These are phyloP conservation scores for Ensete ventricosum DNA, from an alignment of 176 grass and related monocot genomes.

Conservation along the genomic window DNA sequence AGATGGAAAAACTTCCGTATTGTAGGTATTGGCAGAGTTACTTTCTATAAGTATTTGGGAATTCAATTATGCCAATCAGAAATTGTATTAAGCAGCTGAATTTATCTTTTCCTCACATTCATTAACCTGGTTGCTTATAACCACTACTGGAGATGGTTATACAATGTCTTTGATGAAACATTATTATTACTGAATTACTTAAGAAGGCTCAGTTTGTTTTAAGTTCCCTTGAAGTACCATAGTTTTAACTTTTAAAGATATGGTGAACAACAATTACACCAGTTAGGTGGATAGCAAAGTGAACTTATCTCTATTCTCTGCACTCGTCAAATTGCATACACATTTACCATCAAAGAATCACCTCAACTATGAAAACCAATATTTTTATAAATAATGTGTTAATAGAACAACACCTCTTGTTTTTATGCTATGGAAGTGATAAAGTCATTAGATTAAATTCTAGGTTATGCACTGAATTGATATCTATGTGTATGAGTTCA, in stretches of 20 bases:
- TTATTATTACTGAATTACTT: neutral
- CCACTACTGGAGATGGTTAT: neutral
- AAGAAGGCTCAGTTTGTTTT: neutral
- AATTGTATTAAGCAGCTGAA: neutral
- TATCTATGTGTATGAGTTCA: neutral
- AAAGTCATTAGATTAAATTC: neutral
- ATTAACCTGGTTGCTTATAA: too few species aligned
- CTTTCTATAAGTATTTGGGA: neutral
- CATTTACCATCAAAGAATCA: neutral
- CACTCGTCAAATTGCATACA: neutral
- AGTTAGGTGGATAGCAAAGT: neutral
- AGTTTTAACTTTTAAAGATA: neutral
- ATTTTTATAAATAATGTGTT: neutral
- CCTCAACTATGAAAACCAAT: neutral
- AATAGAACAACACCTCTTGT: neutral
- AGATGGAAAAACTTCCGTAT: constrained; percentile 59
- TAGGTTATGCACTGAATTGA: neutral
- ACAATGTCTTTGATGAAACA: neutral
- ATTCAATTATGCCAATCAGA: neutral
- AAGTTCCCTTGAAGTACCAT: neutral
- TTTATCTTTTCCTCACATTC: neutral
- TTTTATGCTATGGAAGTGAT: neutral
- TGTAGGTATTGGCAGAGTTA: constrained; percentile 37
- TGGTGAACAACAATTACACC: too few species aligned
- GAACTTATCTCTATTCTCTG: neutral